Evolutionary conservation across 768 basidiomycete genomes (phyloP).

Genomic region (Kwoniella sp.): DNA sequence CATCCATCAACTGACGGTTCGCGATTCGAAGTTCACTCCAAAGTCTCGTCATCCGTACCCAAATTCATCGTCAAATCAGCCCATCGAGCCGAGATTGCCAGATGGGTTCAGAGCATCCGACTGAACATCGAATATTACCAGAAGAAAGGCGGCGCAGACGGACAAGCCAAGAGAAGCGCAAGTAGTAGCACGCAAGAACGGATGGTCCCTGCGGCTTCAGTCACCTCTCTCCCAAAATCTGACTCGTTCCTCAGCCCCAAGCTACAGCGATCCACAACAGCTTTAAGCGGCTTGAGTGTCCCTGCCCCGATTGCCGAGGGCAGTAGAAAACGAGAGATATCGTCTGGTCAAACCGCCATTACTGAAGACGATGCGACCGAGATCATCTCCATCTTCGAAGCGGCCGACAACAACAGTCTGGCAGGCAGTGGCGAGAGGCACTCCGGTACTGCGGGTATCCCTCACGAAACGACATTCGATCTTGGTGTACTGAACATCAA

Average conservation of each 20-base stretch:
- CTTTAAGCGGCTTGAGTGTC: slow-evolving; percentile 33
- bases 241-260: slow-evolving; percentile 43
- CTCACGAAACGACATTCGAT: slow-evolving; percentile 46
- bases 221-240: slow-evolving; percentile 30
- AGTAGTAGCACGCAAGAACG: slow-evolving; percentile 23
- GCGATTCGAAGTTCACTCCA: slow-evolving; percentile 76
- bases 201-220: slow-evolving; percentile 4
- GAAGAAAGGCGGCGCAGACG: slow-evolving; percentile 37
- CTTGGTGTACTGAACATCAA: slow-evolving; percentile 54
- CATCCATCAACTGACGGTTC: slow-evolving; percentile 62
- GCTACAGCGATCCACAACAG: slow-evolving; percentile 34
- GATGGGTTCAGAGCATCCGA: slow-evolving; percentile 78
- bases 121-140: slow-evolving; percentile 73
- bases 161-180: slow-evolving; percentile 12
- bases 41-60: slow-evolving; percentile 48
- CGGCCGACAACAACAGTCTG: slow-evolving; percentile 39
- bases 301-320: not conserved
- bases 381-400: slow-evolving; percentile 37
- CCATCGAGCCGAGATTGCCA: slow-evolving; percentile 82
- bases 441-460: slow-evolving; percentile 25
- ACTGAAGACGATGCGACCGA: slow-evolving; percentile 33
- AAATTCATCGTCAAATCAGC: slow-evolving; percentile 59
- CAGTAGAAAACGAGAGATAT: slow-evolving; percentile 13
- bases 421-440: slow-evolving; percentile 20
- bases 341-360: slow-evolving; percentile 16